Evolutionary conservation across 768 basidiomycete species (phyloP).

Genomic region (Pleurotus platypus): DNA sequence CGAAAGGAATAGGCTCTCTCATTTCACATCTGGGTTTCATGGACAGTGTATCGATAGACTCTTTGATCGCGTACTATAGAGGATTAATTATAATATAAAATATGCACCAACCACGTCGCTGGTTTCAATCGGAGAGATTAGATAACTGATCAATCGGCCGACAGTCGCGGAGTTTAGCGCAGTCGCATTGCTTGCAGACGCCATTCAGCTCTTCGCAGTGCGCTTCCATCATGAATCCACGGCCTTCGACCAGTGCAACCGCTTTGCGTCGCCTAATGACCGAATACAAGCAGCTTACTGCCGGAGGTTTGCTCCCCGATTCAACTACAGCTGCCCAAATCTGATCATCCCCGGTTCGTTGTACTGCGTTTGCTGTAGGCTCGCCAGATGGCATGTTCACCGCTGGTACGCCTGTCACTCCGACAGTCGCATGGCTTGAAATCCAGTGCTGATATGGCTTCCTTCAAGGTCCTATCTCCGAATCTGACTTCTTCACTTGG

Average conservation of each 20-base stretch:
- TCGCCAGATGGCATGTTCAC: slow-evolving; percentile 97
- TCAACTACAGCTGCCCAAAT: background rate
- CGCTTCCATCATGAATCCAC: slow-evolving; percentile 42
- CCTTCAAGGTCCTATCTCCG: slow-evolving; percentile 74
- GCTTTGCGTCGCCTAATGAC: slow-evolving; percentile 88
- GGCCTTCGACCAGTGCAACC: slow-evolving; percentile 56
- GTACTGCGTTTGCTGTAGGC: slow-evolving; percentile 34
- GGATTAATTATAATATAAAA: background rate
- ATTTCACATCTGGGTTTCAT: no score
- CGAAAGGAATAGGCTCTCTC: slow-evolving; percentile 15
- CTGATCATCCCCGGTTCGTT: background rate
- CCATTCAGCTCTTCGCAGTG: background rate
- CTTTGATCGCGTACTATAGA: background rate
- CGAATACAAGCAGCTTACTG: slow-evolving; percentile 83
- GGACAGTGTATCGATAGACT: background rate
- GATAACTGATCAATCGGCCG: background rate
- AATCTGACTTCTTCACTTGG: slow-evolving; percentile 95
- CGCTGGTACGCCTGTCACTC: slow-evolving; percentile 49
- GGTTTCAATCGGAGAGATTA: slow-evolving; percentile 6
- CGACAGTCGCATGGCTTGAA: background rate
- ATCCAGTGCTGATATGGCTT: background rate
- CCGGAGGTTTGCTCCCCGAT: slow-evolving; percentile 51
- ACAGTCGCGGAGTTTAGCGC: slow-evolving; percentile 6
- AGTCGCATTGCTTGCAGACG: background rate
- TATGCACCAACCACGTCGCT: background rate